phyloP scores from a whole-genome alignment of 306 rosid species.

The Benincasa hispida region DNA sequence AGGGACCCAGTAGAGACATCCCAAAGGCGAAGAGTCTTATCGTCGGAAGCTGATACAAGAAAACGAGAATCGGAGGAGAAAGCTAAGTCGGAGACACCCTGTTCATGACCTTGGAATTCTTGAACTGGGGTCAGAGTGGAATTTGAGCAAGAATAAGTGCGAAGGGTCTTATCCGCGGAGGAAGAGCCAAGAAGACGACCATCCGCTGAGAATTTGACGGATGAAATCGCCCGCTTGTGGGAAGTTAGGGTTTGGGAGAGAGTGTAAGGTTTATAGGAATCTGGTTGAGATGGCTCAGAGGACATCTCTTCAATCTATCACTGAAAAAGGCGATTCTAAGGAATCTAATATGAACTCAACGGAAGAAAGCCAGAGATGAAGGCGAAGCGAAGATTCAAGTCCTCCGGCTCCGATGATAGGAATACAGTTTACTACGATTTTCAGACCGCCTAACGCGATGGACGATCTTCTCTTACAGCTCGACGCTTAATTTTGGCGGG shows the following conservation, averaged over 20 bases:
- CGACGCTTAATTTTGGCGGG: not conserved
- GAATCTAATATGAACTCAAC: not conserved
- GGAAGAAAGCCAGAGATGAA: not conserved
- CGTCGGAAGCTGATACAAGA: constrained; percentile 90
- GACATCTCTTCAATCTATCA: not conserved
- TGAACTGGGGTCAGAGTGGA: constrained; percentile 43
- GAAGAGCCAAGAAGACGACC: constrained; percentile 87
- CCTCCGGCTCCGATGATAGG: not conserved
- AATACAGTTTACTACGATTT: not conserved
- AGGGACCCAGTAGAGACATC: constrained; percentile 65
- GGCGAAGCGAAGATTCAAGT: not conserved
- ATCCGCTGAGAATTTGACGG: constrained; percentile 77
- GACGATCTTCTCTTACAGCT: not conserved
- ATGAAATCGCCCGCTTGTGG: constrained; percentile 38
- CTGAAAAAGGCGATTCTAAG: not conserved
- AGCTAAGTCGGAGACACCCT: constrained; percentile 86
- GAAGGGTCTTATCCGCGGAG: constrained; percentile 91
- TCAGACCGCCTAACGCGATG: not conserved
- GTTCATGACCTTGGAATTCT: constrained; percentile 65
- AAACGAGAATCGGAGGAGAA: constrained; percentile 81
- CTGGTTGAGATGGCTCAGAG: not conserved
- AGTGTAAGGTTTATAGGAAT: not conserved
- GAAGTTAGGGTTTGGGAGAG: constrained; percentile 9
- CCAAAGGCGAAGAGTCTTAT: constrained; percentile 88
- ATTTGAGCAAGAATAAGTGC: constrained; percentile 46